phyloP scores from a whole-genome alignment of 1,284 basidiomycete genomes.

The Sanghuangporus baumii region DNA sequence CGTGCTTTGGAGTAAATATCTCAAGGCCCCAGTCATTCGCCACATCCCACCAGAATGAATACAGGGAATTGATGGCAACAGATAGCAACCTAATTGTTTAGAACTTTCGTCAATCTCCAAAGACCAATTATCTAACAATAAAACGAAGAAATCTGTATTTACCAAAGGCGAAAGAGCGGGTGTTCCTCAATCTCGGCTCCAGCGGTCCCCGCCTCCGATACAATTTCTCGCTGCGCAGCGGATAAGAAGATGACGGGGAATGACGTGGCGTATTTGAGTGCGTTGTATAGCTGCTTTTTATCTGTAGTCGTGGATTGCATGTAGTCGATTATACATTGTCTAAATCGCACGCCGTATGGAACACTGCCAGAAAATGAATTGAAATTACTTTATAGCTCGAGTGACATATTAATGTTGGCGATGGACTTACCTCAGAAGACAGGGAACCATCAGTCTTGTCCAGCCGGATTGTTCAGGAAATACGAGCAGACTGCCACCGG shows the following conservation, averaged over 20 bases:
- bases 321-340: constrained; percentile 92
- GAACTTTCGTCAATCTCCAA: constrained; percentile 6
- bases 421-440: constrained; percentile 73
- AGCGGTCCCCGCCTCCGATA: constrained; percentile 41
- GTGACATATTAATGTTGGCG: neutral
- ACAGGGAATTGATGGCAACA: constrained; percentile 86
- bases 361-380: constrained; percentile 44
- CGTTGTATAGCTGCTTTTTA: constrained; percentile 83
- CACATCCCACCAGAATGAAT: constrained; percentile 99
- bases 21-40: constrained; percentile 97
- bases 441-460: constrained; percentile 71
- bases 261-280: constrained; percentile 93
- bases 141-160: constrained; percentile 23
- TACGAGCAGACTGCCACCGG: constrained; percentile 66
- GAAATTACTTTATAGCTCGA: neutral
- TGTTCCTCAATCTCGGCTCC: constrained; percentile 73
- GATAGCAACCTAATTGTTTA: constrained; percentile 66
- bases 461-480: constrained; percentile 59
- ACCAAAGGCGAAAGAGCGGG: constrained; percentile 81
- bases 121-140: neutral
- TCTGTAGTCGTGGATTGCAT: constrained; percentile 58
- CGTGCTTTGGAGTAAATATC: constrained; percentile 47
- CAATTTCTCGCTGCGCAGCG: constrained; percentile 73
- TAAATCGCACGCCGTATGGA: constrained; percentile 87
- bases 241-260: constrained; percentile 98